These are phyloP conservation scores for Ploettnerulaceae sp. DNA, from an alignment of 2,329 filamentous ascomycete species.

Conservation along the genomic window DNA sequence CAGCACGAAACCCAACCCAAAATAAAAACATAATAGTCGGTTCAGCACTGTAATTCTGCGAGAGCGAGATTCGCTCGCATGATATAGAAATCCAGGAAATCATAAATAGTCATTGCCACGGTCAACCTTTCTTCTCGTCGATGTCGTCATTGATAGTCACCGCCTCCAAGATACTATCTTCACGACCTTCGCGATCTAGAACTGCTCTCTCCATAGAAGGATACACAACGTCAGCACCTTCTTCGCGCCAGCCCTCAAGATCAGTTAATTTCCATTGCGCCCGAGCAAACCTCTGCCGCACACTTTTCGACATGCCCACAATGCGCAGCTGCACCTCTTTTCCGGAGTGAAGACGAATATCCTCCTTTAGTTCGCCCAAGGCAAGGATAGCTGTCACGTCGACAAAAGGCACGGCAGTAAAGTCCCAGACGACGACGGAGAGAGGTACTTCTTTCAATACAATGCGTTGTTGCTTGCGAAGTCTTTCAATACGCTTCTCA, in stretches of 20 bases:
- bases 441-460: constrained; percentile 8
- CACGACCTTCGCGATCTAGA: constrained; percentile 3
- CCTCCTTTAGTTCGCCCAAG: constrained; percentile 17
- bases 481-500: constrained; percentile 7
- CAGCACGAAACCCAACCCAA: too few species aligned
- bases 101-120: neutral
- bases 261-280: constrained; percentile 7
- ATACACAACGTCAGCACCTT: constrained; percentile 9
- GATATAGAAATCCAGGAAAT: neutral
- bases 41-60: too few species aligned
- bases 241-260: constrained; percentile 8
- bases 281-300: constrained; percentile 12
- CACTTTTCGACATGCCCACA: constrained; percentile 14
- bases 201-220: constrained; percentile 9
- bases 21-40: too few species aligned
- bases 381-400: constrained; percentile 16
- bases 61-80: neutral
- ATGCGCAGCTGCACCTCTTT: constrained; percentile 18
- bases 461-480: constrained; percentile 10
- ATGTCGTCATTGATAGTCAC: constrained; percentile 6
- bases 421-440: constrained; percentile 16
- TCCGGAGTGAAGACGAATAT: constrained; percentile 13
- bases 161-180: constrained; percentile 3
- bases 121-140: constrained; percentile 3
- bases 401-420: constrained; percentile 15